Percentiles rank a stretch among this genome's conserved stretches.
Evolutionary conservation across 148 eudicot species (phyloP).

Genomic region (Tetragonia tetragonoides): DNA sequence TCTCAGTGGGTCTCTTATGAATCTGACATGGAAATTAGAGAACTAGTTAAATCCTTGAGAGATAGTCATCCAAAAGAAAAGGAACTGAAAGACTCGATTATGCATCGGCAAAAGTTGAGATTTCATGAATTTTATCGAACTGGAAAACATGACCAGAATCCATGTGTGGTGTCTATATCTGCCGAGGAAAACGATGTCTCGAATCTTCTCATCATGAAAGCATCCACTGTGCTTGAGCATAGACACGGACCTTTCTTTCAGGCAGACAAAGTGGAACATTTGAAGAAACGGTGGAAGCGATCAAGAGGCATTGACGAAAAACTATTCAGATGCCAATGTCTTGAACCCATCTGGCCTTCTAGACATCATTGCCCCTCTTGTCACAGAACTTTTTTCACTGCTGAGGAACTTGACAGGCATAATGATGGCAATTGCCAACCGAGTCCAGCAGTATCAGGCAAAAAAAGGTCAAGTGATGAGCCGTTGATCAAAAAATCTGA

Average conservation of each 20-base stretch:
- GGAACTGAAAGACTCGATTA: conserved; percentile 51
- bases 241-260: conserved; percentile 46
- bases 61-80: conserved; percentile 47
- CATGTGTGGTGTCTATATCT: conserved; percentile 20
- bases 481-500: conserved; percentile 24
- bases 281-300: conserved; percentile 37
- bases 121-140: conserved; percentile 31
- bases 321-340: conserved; percentile 57
- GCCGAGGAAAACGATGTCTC: conserved; percentile 20
- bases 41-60: conserved; percentile 43
- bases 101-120: conserved; percentile 43
- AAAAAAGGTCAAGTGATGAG: conserved; percentile 32
- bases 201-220: conserved; percentile 36
- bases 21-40: conserved; percentile 47
- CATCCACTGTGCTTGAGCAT: conserved; percentile 40
- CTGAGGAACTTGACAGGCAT: conserved; percentile 44
- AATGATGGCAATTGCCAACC: conserved; percentile 37
- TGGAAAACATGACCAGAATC: conserved; percentile 27
- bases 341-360: conserved; percentile 59
- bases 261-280: conserved; percentile 26
- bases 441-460: conserved; percentile 25
- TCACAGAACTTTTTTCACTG: conserved; percentile 48
- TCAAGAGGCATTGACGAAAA: conserved; percentile 36
- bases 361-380: conserved; percentile 57
- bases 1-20: conserved; percentile 52